A percentile compares a stretch with the other conserved stretches of the same genome.
These are phyloP conservation scores for Lentinula aciculospora DNA, from an alignment of 768 basidiomycete species.

Conservation along the genomic window DNA sequence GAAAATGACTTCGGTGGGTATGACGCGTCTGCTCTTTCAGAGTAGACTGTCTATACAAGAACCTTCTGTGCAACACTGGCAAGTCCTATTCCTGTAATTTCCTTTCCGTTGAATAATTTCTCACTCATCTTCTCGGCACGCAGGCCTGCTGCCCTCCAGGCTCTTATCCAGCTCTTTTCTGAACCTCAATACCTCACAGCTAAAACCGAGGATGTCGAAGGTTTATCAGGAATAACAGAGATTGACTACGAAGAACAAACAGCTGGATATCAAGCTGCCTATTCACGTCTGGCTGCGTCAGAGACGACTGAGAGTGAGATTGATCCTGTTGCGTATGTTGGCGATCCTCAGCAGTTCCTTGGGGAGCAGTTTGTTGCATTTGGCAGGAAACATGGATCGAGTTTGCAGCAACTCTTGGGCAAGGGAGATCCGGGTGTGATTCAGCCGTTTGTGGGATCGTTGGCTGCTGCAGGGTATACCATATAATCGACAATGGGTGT, in stretches of 20 bases:
- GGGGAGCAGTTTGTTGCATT: conserved; percentile 39
- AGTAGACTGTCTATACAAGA: conserved; percentile 64
- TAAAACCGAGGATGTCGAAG: conserved; percentile 39
- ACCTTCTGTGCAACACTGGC: conserved; percentile 66
- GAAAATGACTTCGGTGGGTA: conserved; percentile 77
- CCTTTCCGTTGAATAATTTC: background rate
- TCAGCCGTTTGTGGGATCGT: conserved; percentile 17
- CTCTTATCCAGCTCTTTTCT: conserved; percentile 70
- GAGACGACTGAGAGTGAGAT: conserved; percentile 34
- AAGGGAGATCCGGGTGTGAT: conserved; percentile 23
- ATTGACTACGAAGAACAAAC: conserved; percentile 90
- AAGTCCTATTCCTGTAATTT: conserved; percentile 11
- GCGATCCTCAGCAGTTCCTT: conserved; percentile 49
- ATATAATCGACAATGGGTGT: background rate
- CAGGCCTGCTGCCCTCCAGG: conserved; percentile 68
- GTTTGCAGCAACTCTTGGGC: conserved; percentile 24
- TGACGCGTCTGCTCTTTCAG: conserved; percentile 74
- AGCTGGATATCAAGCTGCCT: conserved; percentile 91
- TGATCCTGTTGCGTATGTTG: conserved; percentile 61
- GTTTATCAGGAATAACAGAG: conserved; percentile 44
- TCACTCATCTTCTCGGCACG: background rate
- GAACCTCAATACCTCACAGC: conserved; percentile 64
- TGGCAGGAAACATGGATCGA: conserved; percentile 24
- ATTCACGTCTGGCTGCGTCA: conserved; percentile 84
- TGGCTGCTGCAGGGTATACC: conserved; percentile 7